A percentile compares a stretch with the other conserved stretches of the same genome.
Conservation (phyloP, 768 basidiomycete genomes). For the Sporobolomyces phaffii region DNA sequence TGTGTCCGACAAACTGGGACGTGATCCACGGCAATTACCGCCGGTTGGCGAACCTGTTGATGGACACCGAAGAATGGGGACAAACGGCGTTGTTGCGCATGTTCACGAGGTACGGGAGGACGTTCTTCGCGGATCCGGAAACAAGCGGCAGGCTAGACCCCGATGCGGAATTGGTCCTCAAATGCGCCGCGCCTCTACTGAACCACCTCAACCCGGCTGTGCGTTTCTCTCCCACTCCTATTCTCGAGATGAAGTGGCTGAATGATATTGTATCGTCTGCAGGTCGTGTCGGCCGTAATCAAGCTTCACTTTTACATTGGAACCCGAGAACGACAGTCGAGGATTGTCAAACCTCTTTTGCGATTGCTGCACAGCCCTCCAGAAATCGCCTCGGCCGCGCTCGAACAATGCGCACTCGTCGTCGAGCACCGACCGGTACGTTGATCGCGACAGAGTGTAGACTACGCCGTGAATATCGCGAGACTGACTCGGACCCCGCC, state of each 20-base stretch:
- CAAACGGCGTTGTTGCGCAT: constrained; percentile 74
- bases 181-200: constrained; percentile 67
- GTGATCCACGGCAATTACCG: constrained; percentile 84
- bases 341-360: constrained; percentile 66
- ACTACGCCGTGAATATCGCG: too few species aligned
- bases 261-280: background rate
- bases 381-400: constrained; percentile 69
- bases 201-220: constrained; percentile 84
- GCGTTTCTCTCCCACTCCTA: constrained; percentile 43
- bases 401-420: constrained; percentile 66
- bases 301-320: constrained; percentile 69
- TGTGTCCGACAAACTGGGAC: constrained; percentile 77
- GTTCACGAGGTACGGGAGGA: constrained; percentile 71
- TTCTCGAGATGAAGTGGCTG: too few species aligned
- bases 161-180: constrained; percentile 70
- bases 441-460: too few species aligned
- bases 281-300: constrained; percentile 75
- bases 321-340: constrained; percentile 55
- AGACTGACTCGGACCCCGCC: too few species aligned
- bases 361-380: constrained; percentile 61
- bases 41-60: constrained; percentile 69
- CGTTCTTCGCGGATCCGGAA: constrained; percentile 42
- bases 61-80: constrained; percentile 96
- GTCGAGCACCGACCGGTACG: constrained; percentile 63
- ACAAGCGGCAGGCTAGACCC: constrained; percentile 51